A percentile compares a stretch with the other conserved stretches of the same genome.
Evolutionary conservation across 2,329 filamentous ascomycete species (phyloP).

Genomic region (Ambrosiella beaveri): DNA sequence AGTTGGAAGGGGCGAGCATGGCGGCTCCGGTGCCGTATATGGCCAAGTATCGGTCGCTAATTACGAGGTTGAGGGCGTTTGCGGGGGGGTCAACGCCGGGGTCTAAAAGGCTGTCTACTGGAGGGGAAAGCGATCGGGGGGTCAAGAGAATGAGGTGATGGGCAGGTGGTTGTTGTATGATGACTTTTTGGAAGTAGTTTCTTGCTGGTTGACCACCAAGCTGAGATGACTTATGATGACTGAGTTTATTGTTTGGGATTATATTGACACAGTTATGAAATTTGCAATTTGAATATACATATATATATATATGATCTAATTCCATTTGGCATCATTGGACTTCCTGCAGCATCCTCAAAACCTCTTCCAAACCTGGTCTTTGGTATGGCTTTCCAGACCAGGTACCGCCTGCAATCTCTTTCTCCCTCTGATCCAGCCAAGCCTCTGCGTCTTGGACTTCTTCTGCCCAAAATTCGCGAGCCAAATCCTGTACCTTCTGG

Average conservation of each 20-base stretch:
- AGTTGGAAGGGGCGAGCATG: slow-evolving; percentile 19
- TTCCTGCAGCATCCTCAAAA: slow-evolving; percentile 19
- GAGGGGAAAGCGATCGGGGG: slow-evolving; percentile 16
- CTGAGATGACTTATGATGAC: too few relatives aligned
- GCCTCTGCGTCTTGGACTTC: slow-evolving; percentile 31
- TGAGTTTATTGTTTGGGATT: too few relatives aligned
- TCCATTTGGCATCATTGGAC: too few relatives aligned
- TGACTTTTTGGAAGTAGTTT: slow-evolving; percentile 27
- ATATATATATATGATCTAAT: too few relatives aligned
- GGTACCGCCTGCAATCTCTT: slow-evolving; percentile 21
- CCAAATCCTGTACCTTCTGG: slow-evolving; percentile 16
- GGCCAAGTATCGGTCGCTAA: slow-evolving; percentile 19
- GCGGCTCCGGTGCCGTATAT: slow-evolving; percentile 18
- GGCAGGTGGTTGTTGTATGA: slow-evolving; percentile 31
- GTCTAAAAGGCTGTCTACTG: slow-evolving; percentile 19
- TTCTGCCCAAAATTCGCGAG: slow-evolving; percentile 29
- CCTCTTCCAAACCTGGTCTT: slow-evolving; percentile 29
- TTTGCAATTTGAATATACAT: too few relatives aligned
- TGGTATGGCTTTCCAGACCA: slow-evolving; percentile 36
- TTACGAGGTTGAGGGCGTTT: slow-evolving; percentile 5
- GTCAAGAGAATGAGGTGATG: slow-evolving; percentile 25
- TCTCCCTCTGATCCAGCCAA: slow-evolving; percentile 27
- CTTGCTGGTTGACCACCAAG: too few relatives aligned
- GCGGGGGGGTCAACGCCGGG: slow-evolving; percentile 15
- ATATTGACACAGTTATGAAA: too few relatives aligned